Base-by-base conservation (phyloP, 163 green algal species). In the Smithsoniella earleae region DNA sequence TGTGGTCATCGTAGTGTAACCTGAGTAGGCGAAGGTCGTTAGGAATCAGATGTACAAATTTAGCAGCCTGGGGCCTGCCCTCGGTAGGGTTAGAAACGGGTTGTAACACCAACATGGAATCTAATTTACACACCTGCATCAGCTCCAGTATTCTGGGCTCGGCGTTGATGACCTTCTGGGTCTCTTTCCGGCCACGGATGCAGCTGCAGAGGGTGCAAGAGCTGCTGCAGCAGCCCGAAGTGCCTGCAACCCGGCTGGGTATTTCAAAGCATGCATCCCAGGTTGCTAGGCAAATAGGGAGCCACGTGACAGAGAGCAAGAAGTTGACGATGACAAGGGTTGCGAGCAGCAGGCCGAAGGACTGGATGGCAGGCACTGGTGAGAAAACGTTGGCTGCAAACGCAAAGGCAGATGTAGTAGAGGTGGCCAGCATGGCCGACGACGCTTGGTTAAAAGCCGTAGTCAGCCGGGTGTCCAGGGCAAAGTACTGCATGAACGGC, bases 371-470 rank as follows among this genome's bases (percentile, higher is more conserved):
- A 16, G 78, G 78, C 22, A 83, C 82, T 6, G 77, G 37, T 5
- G 77, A 82, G 40, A 79, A 66, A 6, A 82, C 20, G 54, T 83
- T 82, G n/a, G 52, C 75, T 8, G 46, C 77, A 20, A 83, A 83
- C 27, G 79, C 79, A 22, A 58, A 62, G 36, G 79, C 73, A 20
- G 79, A 82, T 2, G 79, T 83, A 62, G 58, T 75, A 1, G 79
- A 82, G 4, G 79, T 83, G 28, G 73, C 75, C 20, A 72, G 27
- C 40, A 83, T 82, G 28, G 69, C 66, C 20, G 46, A 55, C 33
- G 66, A 77, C 22, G 78, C 78, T 25, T 78, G 54, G 37, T 33
- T 43, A 36, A 76, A 82, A 10, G 73, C 66, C 38, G 78, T 72
- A 2, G 69, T 72, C 13, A 82, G 28, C 13, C 78, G 58, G n/a